Base-by-base conservation (phyloP, 441 rosid species). In the Adansonia rubrostipa region DNA sequence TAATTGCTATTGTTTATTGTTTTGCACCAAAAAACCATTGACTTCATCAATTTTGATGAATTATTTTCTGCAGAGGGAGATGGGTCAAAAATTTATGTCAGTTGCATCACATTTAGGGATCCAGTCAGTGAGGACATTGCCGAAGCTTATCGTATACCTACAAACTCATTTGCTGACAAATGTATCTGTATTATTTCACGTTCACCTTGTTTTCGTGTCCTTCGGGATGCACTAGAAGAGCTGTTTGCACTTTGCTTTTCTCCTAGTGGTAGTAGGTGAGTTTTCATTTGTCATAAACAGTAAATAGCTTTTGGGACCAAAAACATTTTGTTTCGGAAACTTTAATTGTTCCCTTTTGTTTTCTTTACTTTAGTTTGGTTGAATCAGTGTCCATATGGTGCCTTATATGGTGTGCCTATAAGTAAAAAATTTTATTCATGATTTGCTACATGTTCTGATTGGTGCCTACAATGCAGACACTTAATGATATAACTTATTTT, bases 161-260 rank as follows among this genome's bases (percentile, higher is more conserved):
- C 98, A 10, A 87, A 93, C 86, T 93, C 98, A 56, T 93, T 82
- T 81, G 95, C 97, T 75, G 99, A 96, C 80, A 96, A 93, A 89
- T 96, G 99, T 79, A 92, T 95, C 64, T 95, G 99, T 81, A 84
- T 97, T 73, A 93, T 97, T 83, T 97, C 99, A 48, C 98, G 88
- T 11, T 93, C 92, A 33, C 99, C 99, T 77, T 86, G 92, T 85
- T 97, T 97, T 45, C 80, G 81, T 77, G 88, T 89, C 64, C 96
- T 94, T 77, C 89, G 97, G 48, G 85, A 76, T 84, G 92, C 95
- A 33, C 88, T 97, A 4, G 99, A 95, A 86, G 99, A 97, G 86
- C 71, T 95, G 70, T 93, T 85, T 87, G 81, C 87, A 36, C 98
- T 97, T 74, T 97, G 99, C 84, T 97, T 97, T 88, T 93, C 96